These are phyloP conservation scores for Blumeria graminis DNA, from an alignment of 2,329 filamentous ascomycete species.

Conservation along the genomic window DNA sequence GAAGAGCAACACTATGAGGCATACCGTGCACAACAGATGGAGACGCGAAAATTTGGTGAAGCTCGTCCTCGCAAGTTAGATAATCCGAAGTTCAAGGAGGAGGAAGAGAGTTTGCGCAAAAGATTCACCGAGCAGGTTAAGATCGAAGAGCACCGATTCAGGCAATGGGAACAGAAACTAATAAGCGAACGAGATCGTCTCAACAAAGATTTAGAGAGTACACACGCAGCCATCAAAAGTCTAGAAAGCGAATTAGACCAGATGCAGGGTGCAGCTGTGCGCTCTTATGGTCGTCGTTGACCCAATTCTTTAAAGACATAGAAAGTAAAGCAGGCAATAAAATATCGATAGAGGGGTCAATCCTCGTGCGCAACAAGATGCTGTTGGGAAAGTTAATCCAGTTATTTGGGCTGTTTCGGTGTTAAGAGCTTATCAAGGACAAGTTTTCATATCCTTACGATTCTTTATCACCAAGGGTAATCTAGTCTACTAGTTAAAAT, in stretches of 20 bases:
- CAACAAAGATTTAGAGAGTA: conserved; percentile 98
- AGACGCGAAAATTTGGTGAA: conserved; percentile 98
- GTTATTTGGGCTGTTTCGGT: neutral
- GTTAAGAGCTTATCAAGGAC: too few species aligned
- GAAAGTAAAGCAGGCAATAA: too few species aligned
- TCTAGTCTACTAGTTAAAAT: too few species aligned
- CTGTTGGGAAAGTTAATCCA: neutral
- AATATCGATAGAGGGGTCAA: too few species aligned
- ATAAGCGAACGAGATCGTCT: conserved; percentile 94
- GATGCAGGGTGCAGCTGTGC: conserved; percentile 74
- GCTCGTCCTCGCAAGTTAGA: conserved; percentile 91
- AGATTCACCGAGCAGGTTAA: conserved; percentile 99
- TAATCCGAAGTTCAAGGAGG: conserved; percentile 99
- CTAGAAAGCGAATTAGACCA: conserved; percentile 79
- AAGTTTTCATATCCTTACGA: too few species aligned
- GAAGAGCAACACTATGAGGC: conserved; percentile 99
- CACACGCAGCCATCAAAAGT: conserved; percentile 80
- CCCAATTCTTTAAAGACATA: neutral
- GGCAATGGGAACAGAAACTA: conserved; percentile 99
- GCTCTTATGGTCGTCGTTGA: conserved; percentile 82
- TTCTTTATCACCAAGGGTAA: too few species aligned
- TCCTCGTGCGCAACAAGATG: neutral
- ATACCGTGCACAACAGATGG: conserved; percentile 98
- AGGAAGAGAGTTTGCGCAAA: conserved; percentile 95
- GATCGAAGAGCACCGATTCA: conserved; percentile 97